Evolutionary conservation across 192 early-diverging fungal species (phyloP).

Genomic region (Spizellomyces sp.): DNA sequence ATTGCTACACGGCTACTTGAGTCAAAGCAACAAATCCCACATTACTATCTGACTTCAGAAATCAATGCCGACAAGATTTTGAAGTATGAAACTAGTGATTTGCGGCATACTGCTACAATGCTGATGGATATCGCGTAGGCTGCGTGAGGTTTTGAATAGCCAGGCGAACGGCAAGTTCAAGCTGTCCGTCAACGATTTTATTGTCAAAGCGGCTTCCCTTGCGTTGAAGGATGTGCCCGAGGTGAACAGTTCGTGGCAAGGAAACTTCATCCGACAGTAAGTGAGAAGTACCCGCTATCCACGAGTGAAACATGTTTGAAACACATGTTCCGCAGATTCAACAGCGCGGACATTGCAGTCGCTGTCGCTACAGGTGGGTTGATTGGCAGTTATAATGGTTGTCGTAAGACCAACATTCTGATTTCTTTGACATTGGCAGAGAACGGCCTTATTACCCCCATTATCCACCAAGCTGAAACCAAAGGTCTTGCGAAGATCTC

Average conservation of each 20-base stretch:
- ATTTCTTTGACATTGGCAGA: conserved; percentile 26
- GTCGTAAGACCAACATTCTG: not conserved
- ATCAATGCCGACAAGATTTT: conserved; percentile 83
- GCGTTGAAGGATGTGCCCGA: conserved; percentile 91
- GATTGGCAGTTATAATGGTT: not conserved
- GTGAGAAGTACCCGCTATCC: conserved; percentile 11
- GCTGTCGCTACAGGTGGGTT: conserved; percentile 85
- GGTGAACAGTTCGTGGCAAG: conserved; percentile 89
- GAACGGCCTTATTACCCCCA: conserved; percentile 94
- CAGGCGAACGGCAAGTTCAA: conserved; percentile 88
- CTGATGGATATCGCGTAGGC: conserved; percentile 32
- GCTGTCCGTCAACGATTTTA: conserved; percentile 97
- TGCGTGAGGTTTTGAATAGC: conserved; percentile 88
- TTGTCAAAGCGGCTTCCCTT: conserved; percentile 92
- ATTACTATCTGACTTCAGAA: conserved; percentile 75
- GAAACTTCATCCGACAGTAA: conserved; percentile 87
- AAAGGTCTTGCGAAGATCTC: conserved; percentile 89
- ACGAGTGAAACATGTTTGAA: not conserved
- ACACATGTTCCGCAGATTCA: conserved; percentile 57
- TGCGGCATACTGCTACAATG: not conserved
- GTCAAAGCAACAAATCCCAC: conserved; percentile 57
- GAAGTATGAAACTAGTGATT: conserved; percentile 38
- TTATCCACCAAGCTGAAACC: conserved; percentile 78
- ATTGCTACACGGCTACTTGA: conserved; percentile 58
- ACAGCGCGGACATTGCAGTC: conserved; percentile 88